Evolutionary conservation across 306 rosid genomes (phyloP).

Genomic region (Purshia tridentata): DNA sequence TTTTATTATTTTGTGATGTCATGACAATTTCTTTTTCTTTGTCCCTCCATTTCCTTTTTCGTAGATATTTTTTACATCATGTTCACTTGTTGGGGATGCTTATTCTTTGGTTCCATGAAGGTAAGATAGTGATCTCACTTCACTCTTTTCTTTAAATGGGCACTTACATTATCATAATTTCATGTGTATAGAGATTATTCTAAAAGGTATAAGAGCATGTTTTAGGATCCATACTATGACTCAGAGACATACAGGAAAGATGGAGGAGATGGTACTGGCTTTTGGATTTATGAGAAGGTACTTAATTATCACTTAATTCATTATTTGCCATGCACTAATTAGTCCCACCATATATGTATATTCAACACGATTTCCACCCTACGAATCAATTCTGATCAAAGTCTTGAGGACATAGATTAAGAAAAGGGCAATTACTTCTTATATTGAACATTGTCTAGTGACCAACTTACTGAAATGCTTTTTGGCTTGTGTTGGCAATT

Average conservation of each 20-base stretch:
- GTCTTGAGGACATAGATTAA: neutral
- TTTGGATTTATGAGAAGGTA: slow-evolving; percentile 94
- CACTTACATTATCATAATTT: neutral
- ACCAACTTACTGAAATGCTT: neutral
- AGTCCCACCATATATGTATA: neutral
- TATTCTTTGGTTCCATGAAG: slow-evolving; percentile 92
- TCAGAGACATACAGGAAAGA: slow-evolving; percentile 76
- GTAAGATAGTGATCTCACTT: slow-evolving; percentile 24
- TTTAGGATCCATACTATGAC: slow-evolving; percentile 86
- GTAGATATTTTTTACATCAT: slow-evolving; percentile 51
- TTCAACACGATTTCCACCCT: neutral
- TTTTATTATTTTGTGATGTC: neutral
- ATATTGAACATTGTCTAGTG: neutral
- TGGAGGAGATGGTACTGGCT: slow-evolving; percentile 92
- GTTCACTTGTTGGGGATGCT: slow-evolving; percentile 92
- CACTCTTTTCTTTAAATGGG: neutral
- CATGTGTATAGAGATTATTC: neutral
- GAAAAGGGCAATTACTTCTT: neutral
- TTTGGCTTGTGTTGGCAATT: neutral
- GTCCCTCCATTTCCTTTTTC: neutral
- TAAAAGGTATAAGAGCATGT: neutral
- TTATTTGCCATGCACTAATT: neutral
- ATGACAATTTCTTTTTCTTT: neutral
- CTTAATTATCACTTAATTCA: neutral
- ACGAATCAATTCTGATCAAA: no score